Evolutionary conservation across 2,329 filamentous ascomycete species (phyloP).

Genomic region (Gaeumannomyces tritici): DNA sequence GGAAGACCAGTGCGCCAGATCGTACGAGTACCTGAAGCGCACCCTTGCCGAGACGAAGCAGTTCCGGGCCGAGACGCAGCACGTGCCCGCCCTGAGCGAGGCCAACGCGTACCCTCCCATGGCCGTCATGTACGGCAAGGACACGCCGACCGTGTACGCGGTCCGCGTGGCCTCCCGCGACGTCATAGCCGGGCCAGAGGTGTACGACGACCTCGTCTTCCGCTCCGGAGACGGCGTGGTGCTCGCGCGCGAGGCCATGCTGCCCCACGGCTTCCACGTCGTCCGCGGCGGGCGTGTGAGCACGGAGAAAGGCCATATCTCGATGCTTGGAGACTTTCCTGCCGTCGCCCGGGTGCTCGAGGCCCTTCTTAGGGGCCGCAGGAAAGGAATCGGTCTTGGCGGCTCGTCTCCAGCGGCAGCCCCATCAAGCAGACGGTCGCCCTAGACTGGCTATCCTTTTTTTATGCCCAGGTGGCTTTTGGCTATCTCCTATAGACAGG

Average conservation of each 20-base stretch:
- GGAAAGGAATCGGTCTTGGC: conserved; percentile 63
- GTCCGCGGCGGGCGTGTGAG: conserved; percentile 66
- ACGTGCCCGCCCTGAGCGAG: conserved; percentile 46
- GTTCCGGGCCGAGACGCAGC: conserved; percentile 69
- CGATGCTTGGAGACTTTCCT: conserved; percentile 74
- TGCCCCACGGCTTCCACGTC: conserved; percentile 68
- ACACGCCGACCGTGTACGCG: conserved; percentile 74
- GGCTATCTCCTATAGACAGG: too few species aligned
- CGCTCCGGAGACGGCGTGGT: conserved; percentile 84
- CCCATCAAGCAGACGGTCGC: not conserved
- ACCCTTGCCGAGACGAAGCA: conserved; percentile 60
- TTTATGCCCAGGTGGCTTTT: not conserved
- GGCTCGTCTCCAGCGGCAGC: not conserved
- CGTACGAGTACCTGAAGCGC: conserved; percentile 59
- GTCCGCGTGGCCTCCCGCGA: conserved; percentile 66
- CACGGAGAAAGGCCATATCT: conserved; percentile 80
- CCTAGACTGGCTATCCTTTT: not conserved
- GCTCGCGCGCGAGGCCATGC: conserved; percentile 74
- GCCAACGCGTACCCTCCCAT: conserved; percentile 75
- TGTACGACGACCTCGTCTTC: conserved; percentile 81
- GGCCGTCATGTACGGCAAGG: conserved; percentile 78
- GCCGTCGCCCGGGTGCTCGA: conserved; percentile 67
- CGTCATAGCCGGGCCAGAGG: conserved; percentile 56
- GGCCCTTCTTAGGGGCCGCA: conserved; percentile 57
- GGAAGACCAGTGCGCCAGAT: conserved; percentile 42